Base-by-base conservation (phyloP, 2,329 filamentous ascomycete species). In the Calonectria naviculata region DNA sequence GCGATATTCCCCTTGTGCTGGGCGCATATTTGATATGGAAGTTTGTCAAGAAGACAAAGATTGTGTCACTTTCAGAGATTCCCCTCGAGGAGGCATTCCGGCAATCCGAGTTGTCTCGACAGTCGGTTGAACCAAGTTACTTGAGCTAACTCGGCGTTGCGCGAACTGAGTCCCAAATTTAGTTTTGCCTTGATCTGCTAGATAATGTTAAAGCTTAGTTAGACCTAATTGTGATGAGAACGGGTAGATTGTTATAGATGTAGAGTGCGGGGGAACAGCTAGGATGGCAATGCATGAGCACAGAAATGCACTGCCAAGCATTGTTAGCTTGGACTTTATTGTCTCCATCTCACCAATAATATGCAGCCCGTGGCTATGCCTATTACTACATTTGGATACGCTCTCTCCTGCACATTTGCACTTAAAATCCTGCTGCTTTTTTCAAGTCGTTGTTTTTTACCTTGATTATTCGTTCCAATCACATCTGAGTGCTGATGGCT, bases 1-100 rank as follows among this genome's bases (percentile, higher is more conserved):
- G 90, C 65, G 89, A 91, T 69, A 90, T 92, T 36, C 89, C 90
- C 1, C 85, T 92, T 10, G 89, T 92, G 0, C 74, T 89, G 1
- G 79, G 78, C 10, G 87, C 89, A 10, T 94, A 89, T 75, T 72
- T 87, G 15, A 86, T 89, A 54, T 94, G 92, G 89, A 94, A 94
- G 80, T 80, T 91, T 41, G 83, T 88, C 78, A 93, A 92, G 79
- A 88, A 89, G 74, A 92, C 92, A 0, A 88, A 88, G 67, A 78
- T 90, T 12, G 82, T 89, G 9, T 79, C 86, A 0, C 80, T 92
- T 5, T 81, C 84, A 13, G 83, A 86, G 5, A 87, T 92, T 42
- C 88, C 89, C 0, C 80, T 92, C 0, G 78, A 81, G 1, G 85
- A 87, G 10, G 89, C 89, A 0, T 84, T 92, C 47, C 54, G 47